These are phyloP conservation scores for Saccharomycopsis sp. DNA, from an alignment of 805 yeast species.

Conservation along the genomic window DNA sequence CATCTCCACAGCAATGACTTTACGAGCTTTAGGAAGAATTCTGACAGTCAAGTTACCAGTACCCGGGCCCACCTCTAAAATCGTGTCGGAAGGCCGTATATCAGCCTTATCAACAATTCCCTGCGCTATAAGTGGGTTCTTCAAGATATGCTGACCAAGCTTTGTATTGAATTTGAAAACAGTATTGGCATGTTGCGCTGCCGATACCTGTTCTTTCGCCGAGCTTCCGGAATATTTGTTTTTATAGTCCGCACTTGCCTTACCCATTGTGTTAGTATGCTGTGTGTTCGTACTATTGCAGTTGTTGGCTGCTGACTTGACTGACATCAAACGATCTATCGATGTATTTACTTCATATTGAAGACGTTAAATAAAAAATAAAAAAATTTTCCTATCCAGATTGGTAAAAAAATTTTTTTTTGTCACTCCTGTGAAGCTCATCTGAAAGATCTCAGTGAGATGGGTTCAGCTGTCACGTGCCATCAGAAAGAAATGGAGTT, in stretches of 20 bases:
- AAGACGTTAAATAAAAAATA: background rate
- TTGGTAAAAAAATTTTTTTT: too few species aligned
- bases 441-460: too few species aligned
- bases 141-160: constrained; percentile 93
- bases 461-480: too few species aligned
- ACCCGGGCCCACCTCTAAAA: constrained; percentile 98
- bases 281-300: background rate
- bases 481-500: too few species aligned
- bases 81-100: constrained; percentile 86
- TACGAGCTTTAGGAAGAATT: constrained; percentile 84
- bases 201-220: constrained; percentile 45
- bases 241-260: constrained; percentile 13
- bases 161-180: constrained; percentile 97
- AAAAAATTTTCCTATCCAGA: background rate
- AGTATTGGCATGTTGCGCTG: constrained; percentile 63
- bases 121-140: constrained; percentile 94
- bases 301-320: background rate
- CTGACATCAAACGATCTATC: too few species aligned
- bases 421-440: too few species aligned
- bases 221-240: constrained; percentile 12
- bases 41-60: constrained; percentile 95
- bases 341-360: background rate
- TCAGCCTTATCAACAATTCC: constrained; percentile 97
- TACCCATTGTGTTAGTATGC: constrained; percentile 14
- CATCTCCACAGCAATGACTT: constrained; percentile 95